Conservation (phyloP, 176 grass and related monocot genomes). For the Carex scoparia region DNA sequence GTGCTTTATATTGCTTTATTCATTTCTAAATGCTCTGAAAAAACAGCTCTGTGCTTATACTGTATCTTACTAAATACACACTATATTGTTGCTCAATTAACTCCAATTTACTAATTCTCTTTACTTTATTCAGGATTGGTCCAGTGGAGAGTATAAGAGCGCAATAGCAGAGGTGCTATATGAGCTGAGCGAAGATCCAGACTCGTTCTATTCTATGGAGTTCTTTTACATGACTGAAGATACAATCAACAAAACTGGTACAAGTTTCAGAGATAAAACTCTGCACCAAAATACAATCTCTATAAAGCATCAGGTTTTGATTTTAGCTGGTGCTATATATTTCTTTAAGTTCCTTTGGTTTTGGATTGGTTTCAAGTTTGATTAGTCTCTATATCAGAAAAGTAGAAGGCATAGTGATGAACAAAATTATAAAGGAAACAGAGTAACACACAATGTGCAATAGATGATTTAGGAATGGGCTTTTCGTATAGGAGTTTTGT, state of each 20-base stretch:
- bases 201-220: constrained; percentile 56
- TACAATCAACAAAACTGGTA: constrained; percentile 18
- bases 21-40: neutral
- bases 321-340: constrained; percentile 34
- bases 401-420: neutral
- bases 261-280: constrained; percentile 26
- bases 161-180: constrained; percentile 56
- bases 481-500: constrained; percentile 1
- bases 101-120: neutral
- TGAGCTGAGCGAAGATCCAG: constrained; percentile 46
- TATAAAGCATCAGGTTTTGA: constrained; percentile 63
- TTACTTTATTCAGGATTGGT: constrained; percentile 56
- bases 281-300: constrained; percentile 33
- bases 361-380: constrained; percentile 10
- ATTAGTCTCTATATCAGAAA: neutral
- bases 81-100: neutral
- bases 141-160: constrained; percentile 56
- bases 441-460: neutral
- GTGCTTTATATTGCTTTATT: neutral
- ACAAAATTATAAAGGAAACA: neutral
- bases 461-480: neutral
- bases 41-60: neutral
- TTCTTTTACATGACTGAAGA: constrained; percentile 55
- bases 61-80: neutral
- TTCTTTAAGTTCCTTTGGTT: constrained; percentile 44